Evolutionary conservation across 495 filamentous ascomycete genomes (phyloP).

Genomic region (Clavariopsis aquatica): DNA sequence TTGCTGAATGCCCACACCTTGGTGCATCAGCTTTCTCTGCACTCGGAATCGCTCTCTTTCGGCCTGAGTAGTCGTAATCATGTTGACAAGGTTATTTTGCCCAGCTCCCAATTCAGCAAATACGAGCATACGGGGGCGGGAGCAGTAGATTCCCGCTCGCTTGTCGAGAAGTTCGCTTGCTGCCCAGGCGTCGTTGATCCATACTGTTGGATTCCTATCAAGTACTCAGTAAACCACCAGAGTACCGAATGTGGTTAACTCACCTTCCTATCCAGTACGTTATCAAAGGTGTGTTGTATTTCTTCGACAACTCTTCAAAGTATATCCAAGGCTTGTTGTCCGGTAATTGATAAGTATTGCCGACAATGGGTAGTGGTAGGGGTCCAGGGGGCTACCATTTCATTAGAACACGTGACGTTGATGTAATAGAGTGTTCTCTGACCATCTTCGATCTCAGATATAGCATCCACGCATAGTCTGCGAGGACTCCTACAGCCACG

Average conservation of each 20-base stretch:
- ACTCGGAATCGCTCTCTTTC: conserved; percentile 57
- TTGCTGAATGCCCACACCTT: conserved; percentile 53
- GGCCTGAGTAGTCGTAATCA: conserved; percentile 44
- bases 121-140: conserved; percentile 50
- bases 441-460: conserved; percentile 38
- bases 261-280: conserved; percentile 64
- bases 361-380: conserved; percentile 48
- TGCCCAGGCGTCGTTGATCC: conserved; percentile 63
- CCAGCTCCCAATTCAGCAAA: conserved; percentile 62
- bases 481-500: conserved; percentile 11
- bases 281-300: conserved; percentile 56
- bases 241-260: conserved; percentile 57
- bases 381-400: conserved; percentile 58
- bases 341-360: conserved; percentile 61
- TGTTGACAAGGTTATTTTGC: conserved; percentile 53
- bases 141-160: conserved; percentile 58
- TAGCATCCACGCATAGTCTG: conserved; percentile 39
- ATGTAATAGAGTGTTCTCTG: not conserved
- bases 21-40: conserved; percentile 63
- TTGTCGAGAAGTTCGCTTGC: conserved; percentile 58
- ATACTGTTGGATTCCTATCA: conserved; percentile 60
- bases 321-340: conserved; percentile 66
- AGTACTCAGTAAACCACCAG: conserved; percentile 50
- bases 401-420: conserved; percentile 6
- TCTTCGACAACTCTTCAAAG: conserved; percentile 60